Base-by-base conservation (phyloP, 768 basidiomycete species). In the Suillus variegatus region DNA sequence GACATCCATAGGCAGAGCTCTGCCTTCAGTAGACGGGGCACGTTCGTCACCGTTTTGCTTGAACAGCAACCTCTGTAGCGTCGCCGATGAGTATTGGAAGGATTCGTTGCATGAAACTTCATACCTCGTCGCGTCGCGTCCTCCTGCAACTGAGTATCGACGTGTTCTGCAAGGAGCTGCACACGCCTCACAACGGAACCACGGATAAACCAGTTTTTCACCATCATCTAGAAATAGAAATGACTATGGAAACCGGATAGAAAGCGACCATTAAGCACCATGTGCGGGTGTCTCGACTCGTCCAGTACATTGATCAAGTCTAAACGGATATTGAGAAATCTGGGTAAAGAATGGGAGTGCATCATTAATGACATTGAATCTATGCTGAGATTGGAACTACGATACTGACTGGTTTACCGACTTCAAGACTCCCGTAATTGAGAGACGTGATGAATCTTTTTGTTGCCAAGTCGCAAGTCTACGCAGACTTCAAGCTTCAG, bases 141-240 rank as follows among this genome's bases (percentile, higher is more conserved):
- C 79, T 99, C 97, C 47, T 99, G 76, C 60, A 99, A 79, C 70
- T 96, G 95, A 2, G 95, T 97, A 77, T 99, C 97, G 65, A 99
- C 94, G 66, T 92, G 92, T 68, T 93, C 90, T 32, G 93, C 88
- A 3, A 95, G 94, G 63, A 99, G 83, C 74, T 97, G 94, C 22
- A 99, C 97, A 73, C 99, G 99, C 69, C 97, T 91, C 61, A 99
- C 96, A 16, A 99, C 97, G 20, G 95, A 97, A 68, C 97, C 97
- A 51, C 97, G 91, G 72, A 99, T 99, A 76, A 99, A 99, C 76
- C 95, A 97, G 77, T 99, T 99, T 82, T 96, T 97, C 52, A 99
- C 95, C 0, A 96, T 95, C 89, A 98, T 95, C 97, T 99, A 70
- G 41, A 43, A 55, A 20, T 63, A 54, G 14, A 41, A 38, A 64